Base-by-base conservation (phyloP, 2,329 filamentous ascomycete genomes). In the Orbilia quercus region DNA sequence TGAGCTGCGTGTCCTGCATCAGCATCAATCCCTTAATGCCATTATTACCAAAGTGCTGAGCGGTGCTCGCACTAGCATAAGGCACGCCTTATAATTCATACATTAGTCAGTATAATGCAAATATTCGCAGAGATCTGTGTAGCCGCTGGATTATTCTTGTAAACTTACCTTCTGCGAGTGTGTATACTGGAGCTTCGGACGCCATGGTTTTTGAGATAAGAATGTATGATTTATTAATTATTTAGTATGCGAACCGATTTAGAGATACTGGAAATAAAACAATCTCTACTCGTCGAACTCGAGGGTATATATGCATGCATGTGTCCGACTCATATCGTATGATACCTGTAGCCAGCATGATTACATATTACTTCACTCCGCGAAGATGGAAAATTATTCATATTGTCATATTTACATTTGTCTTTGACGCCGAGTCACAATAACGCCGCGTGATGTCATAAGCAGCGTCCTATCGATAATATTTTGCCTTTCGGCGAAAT, bases 1-100 rank as follows among this genome's bases (percentile, higher is more conserved):
- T 84, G n/a, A 89, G 77, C 57, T 87, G 85, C n/a, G 85, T 87
- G 76, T 88, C 85, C 71, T 85, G 82, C 0, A 88, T 80, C n/a
- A 73, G 47, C 67, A 73, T 66, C 34, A 73, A 48, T 12, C 67
- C 67, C 16, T 73, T 73, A 16, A 85, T 79, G 7, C 83, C 82
- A 16, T 80, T 80, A 22, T 79, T 79, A 18, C 76, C 77, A 28
- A 80, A 78, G 12, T 77, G 75, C 25, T 77, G 75, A 7, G 77
- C 75, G 1, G 75, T 76, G 2, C 77, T 76, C 5, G 78, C 77
- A 58, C 79, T 75, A n/a, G 71, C 75, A 28, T 71, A 73, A 1
- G 75, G 66, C 1, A 64, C 58, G 23, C 65, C 76, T 76, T 12
- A 28, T 9, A 14, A 47, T n/a, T n/a, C n/a, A 22, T 42, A n/a